phyloP scores from a whole-genome alignment of 345 rosid species.

The Salix brachista region DNA sequence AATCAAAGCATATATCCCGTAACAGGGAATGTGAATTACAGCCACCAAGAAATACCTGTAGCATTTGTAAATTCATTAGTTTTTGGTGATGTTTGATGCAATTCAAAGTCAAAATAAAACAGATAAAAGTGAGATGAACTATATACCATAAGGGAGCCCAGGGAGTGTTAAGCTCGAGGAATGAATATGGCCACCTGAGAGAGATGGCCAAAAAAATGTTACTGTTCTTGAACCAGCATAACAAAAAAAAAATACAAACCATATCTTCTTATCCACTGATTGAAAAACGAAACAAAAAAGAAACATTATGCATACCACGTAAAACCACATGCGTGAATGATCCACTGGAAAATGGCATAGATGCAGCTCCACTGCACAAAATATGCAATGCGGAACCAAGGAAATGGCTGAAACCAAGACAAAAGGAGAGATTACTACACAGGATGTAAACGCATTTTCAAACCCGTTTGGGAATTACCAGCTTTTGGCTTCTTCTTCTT shows the following conservation, averaged over 20 bases:
- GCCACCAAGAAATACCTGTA: constrained; percentile 66
- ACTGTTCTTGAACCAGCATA: neutral
- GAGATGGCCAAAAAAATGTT: neutral
- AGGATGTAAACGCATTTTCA: neutral
- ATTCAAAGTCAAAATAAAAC: neutral
- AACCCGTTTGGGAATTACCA: neutral
- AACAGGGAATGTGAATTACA: constrained; percentile 66
- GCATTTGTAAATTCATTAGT: neutral
- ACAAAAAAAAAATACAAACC: too few species aligned
- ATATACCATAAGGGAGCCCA: constrained; percentile 76
- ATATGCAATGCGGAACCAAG: constrained; percentile 81
- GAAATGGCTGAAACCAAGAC: constrained; percentile 38
- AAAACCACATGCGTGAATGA: constrained; percentile 72
- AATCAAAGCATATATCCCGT: constrained; percentile 51
- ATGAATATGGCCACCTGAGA: constrained; percentile 92
- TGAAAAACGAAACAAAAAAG: neutral
- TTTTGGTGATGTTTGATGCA: too few species aligned
- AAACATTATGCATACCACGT: constrained; percentile 47
- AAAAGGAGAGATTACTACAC: neutral
- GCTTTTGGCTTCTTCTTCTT: too few species aligned
- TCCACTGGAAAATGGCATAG: constrained; percentile 80
- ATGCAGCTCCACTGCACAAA: constrained; percentile 75
- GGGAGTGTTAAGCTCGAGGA: constrained; percentile 58
- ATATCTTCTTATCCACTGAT: neutral
- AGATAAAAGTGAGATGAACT: neutral